Conservation (phyloP, 305 asterid species). For the Fraxinus paxiana region DNA sequence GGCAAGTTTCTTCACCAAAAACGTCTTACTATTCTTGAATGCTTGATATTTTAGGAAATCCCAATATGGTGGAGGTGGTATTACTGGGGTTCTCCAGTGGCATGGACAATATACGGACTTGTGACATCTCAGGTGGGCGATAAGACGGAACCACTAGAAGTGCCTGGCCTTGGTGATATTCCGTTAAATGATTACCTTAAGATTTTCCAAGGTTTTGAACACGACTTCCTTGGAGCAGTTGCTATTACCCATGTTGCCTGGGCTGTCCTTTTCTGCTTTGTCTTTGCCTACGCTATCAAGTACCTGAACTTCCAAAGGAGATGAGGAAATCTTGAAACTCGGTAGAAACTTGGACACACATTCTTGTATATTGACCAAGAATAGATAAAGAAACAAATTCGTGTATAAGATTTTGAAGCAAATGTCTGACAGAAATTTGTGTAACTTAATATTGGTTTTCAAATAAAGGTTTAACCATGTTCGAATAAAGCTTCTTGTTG, state of each 20-base stretch:
- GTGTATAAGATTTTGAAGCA: neutral
- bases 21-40: neutral
- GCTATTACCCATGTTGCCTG: conserved; percentile 67
- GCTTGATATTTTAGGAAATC: conserved; percentile 52
- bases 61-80: conserved; percentile 99
- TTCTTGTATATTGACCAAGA: conserved; percentile 5
- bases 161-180: conserved; percentile 48
- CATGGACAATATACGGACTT: conserved; percentile 91
- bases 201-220: conserved; percentile 43
- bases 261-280: conserved; percentile 64
- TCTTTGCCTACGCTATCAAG: conserved; percentile 75
- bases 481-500: neutral
- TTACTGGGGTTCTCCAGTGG: conserved; percentile 87
- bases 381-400: neutral
- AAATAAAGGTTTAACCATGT: neutral
- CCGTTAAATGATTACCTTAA: conserved; percentile 47
- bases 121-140: conserved; percentile 80
- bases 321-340: conserved; percentile 26
- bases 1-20: neutral
- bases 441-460: neutral
- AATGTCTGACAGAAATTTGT: neutral
- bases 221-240: conserved; percentile 71
- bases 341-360: neutral
- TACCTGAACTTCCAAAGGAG: conserved; percentile 84
- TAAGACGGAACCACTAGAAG: conserved; percentile 26